Conservation (phyloP, 1,139 yeast genomes). For the Pneumocystis sp. region DNA sequence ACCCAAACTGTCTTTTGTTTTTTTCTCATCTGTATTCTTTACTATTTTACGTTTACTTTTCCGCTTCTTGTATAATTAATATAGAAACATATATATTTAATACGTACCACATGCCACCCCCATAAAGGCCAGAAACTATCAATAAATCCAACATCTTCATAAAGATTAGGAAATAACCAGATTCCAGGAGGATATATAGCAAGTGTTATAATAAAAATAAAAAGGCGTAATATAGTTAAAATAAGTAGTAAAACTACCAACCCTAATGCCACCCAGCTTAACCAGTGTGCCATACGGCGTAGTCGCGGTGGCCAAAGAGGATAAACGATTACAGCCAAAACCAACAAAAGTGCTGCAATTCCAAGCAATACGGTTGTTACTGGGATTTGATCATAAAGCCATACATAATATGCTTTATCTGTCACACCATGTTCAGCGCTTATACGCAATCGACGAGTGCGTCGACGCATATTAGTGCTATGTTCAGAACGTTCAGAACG, state of each 20-base stretch:
- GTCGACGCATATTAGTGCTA: slow-evolving; percentile 29
- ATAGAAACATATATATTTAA: neutral
- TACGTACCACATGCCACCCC: slow-evolving; percentile 50
- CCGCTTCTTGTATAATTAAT: slow-evolving; percentile 17
- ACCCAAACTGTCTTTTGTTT: neutral
- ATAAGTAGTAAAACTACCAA: slow-evolving; percentile 62
- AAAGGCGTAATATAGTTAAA: slow-evolving; percentile 63
- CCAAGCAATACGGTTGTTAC: slow-evolving; percentile 43
- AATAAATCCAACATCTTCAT: slow-evolving; percentile 86
- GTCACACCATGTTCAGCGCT: slow-evolving; percentile 45
- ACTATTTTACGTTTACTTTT: neutral
- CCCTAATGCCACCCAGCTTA: slow-evolving; percentile 64
- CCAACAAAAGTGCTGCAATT: slow-evolving; percentile 45
- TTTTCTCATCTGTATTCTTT: neutral
- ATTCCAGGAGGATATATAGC: slow-evolving; percentile 52
- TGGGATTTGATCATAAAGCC: slow-evolving; percentile 74
- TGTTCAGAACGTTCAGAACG: slow-evolving; percentile 25
- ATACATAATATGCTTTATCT: slow-evolving; percentile 70
- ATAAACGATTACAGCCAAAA: slow-evolving; percentile 69
- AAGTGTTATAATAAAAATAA: slow-evolving; percentile 51
- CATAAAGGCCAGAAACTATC: slow-evolving; percentile 84
- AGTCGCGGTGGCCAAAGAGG: slow-evolving; percentile 91
- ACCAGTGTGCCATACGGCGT: slow-evolving; percentile 84
- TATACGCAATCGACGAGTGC: slow-evolving; percentile 34
- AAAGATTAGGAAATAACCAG: slow-evolving; percentile 92